A percentile compares a stretch with the other conserved stretches of the same genome.
These are phyloP conservation scores for Avicennia marina DNA, from an alignment of 257 asterid species.

Conservation along the genomic window DNA sequence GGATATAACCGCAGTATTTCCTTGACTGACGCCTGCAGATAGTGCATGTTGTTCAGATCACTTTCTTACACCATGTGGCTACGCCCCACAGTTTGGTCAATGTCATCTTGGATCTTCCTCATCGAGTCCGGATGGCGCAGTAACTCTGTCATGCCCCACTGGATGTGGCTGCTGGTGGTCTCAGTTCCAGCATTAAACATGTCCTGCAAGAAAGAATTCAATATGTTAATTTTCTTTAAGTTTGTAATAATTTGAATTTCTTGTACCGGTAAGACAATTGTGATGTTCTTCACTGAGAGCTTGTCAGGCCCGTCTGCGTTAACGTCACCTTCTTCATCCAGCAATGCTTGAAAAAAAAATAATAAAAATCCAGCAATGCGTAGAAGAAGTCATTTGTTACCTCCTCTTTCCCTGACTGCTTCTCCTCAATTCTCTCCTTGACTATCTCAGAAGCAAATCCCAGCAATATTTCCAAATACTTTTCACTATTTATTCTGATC, in stretches of 20 bases:
- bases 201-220: too few relatives aligned
- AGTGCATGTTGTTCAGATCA: slow-evolving; percentile 14
- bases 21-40: slow-evolving; percentile 25
- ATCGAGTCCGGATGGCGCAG: slow-evolving; percentile 21
- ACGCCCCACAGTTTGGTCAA: slow-evolving; percentile 16
- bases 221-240: too few relatives aligned
- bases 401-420: neutral
- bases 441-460: too few relatives aligned
- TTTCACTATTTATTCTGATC: too few relatives aligned
- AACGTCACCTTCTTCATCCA: neutral
- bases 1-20: slow-evolving; percentile 30
- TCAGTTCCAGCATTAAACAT: neutral
- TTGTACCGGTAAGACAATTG: slow-evolving; percentile 37
- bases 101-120: slow-evolving; percentile 20
- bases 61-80: slow-evolving; percentile 15
- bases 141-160: too few relatives aligned
- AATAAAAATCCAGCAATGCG: too few relatives aligned
- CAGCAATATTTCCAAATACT: too few relatives aligned
- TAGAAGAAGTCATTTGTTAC: neutral
- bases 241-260: too few relatives aligned
- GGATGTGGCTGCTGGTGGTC: too few relatives aligned
- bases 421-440: too few relatives aligned
- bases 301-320: neutral
- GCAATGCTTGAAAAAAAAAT: too few relatives aligned
- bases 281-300: slow-evolving; percentile 27